Percentiles rank a stretch among this genome's conserved stretches.
Conservation (phyloP, 1,284 basidiomycete genomes). For the Neolentinus lepideus region DNA sequence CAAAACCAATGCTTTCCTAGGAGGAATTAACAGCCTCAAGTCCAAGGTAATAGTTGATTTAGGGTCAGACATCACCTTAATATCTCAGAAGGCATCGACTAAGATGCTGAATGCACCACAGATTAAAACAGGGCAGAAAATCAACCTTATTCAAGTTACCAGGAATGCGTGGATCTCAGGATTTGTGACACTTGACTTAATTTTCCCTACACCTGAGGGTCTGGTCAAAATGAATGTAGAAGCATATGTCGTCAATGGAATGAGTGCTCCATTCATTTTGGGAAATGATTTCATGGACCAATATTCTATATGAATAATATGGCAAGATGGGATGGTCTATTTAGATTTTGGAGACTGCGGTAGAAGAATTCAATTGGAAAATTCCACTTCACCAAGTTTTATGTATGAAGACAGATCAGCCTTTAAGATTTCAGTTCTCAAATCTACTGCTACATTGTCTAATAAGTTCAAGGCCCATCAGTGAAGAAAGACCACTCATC, state of each 20-base stretch:
- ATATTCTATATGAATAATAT: conserved; percentile 12
- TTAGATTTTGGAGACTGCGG: neutral
- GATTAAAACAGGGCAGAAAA: conserved; percentile 7
- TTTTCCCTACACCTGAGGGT: conserved; percentile 1
- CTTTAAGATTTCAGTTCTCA: no score
- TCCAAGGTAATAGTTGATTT: conserved; percentile 13
- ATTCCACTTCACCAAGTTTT: neutral
- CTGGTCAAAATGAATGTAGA: conserved; percentile 14
- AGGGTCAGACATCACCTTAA: conserved; percentile 12
- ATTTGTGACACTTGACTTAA: conserved; percentile 7
- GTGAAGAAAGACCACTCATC: no score
- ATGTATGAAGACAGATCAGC: neutral
- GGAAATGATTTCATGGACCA: conserved; percentile 21
- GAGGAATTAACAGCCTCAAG: neutral
- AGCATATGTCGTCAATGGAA: conserved; percentile 20
- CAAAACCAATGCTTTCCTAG: no score
- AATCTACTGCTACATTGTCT: no score
- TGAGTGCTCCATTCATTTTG: conserved; percentile 17
- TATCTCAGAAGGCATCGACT: conserved; percentile 7
- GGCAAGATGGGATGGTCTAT: conserved; percentile 3
- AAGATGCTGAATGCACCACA: neutral
- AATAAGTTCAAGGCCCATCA: no score
- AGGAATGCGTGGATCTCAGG: conserved; percentile 10
- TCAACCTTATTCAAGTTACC: conserved; percentile 13
- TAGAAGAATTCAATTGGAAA: neutral